Evolutionary conservation across 352 stramenopile species (phyloP), one percentile per base, ranked within the genome.

Genomic region (Globisporangium cylindrosporum): DNA sequence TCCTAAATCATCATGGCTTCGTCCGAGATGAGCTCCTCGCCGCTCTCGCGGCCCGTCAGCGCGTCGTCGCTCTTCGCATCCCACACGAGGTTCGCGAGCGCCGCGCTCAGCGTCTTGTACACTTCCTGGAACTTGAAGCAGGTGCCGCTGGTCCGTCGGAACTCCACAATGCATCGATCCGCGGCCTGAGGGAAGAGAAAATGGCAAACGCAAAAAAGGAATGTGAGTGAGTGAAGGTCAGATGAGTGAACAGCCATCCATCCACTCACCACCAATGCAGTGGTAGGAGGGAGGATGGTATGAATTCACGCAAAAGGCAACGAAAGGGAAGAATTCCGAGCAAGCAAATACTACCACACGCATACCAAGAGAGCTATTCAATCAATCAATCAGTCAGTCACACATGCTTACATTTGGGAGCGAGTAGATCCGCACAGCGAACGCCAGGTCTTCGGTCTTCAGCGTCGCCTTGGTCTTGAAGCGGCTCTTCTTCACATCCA

Each of bases 1-100:
- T 48, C 20, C 20, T 89, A 93, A 70, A 92, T 91, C 86, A 93
- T 93, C 76, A 91, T 88, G 59, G 81, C 82, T 66, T 92, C 84
- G 63, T 93, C 86, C 20, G 83, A 92, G 58, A 91, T 90, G 58
- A 92, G 74, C 64, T 93, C 86, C 57, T 93, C 86, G 24, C 71
- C 75, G 43, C 72, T 76, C 20, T 79, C 81, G 29, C 70, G 64
- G 7, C 75, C 65, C 0, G 51, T 51, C n/a, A 72, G 70, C 38
- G 66, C 57, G 25, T 77, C 67, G 36, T 80, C 73, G 27, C 83
- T 75, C 38, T 71, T 68, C 12, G 68, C 66, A 59, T 80, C 73
- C 67, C 77, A 93, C 49, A 88, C 72, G 25, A 89, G 77, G 64
- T 89, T 78, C 10, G 80, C 69, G 15, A 93, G 73, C 60, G 64